A percentile compares a stretch with the other conserved stretches of the same genome.
These are phyloP conservation scores for Spiraea crenata DNA, from an alignment of 331 rosid species.

Conservation along the genomic window DNA sequence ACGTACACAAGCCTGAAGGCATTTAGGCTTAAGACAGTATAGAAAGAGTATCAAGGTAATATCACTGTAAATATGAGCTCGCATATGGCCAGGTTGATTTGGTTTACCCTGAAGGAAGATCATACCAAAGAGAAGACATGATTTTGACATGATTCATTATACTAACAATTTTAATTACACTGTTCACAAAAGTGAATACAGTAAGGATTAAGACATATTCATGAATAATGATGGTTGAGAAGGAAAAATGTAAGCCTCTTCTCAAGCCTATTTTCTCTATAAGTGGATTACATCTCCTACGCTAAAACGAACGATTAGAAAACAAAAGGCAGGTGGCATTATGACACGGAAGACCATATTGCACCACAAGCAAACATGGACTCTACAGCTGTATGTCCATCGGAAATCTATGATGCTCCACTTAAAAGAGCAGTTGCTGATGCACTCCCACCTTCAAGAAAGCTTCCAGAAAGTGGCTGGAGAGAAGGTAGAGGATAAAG, in stretches of 20 bases:
- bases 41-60: neutral
- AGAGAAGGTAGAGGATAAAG: slow-evolving; percentile 20
- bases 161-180: slow-evolving; percentile 7
- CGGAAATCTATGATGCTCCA: slow-evolving; percentile 41
- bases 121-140: neutral
- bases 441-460: slow-evolving; percentile 61
- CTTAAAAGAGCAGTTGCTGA: slow-evolving; percentile 42
- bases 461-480: slow-evolving; percentile 58
- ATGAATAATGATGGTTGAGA: slow-evolving; percentile 27
- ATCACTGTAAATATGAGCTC: neutral
- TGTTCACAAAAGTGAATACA: neutral
- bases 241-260: slow-evolving; percentile 54
- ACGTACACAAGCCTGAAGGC: too few species aligned
- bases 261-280: slow-evolving; percentile 30
- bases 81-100: too few species aligned
- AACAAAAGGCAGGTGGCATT: neutral
- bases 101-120: neutral
- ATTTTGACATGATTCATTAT: neutral
- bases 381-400: slow-evolving; percentile 11
- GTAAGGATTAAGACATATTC: slow-evolving; percentile 15
- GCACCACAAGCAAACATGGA: slow-evolving; percentile 17
- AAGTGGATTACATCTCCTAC: slow-evolving; percentile 7
- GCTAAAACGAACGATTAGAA: neutral
- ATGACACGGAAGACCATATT: slow-evolving; percentile 9
- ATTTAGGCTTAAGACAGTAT: neutral